A percentile compares a stretch with the other conserved stretches of the same genome.
Conservation (phyloP, 192 early-diverging fungal species). For the Podochytrium sp. region DNA sequence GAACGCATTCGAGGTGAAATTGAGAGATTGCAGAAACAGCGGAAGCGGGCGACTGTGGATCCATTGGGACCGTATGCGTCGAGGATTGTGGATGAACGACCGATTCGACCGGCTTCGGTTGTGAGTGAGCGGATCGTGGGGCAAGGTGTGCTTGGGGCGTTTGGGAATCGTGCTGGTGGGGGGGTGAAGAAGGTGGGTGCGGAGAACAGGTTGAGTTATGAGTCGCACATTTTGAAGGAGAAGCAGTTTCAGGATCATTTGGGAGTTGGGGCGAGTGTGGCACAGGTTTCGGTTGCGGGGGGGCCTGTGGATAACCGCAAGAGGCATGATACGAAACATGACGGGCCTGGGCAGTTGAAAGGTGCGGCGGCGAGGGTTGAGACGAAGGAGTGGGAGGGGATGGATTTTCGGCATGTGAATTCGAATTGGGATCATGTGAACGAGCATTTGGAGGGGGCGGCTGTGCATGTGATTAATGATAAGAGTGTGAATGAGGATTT, state of each 20-base stretch:
- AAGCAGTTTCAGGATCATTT: slow-evolving; percentile 18
- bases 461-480: background rate
- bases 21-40: background rate
- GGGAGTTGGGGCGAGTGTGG: background rate
- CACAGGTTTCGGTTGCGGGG: background rate
- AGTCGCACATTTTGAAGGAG: background rate
- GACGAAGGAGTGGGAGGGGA: background rate
- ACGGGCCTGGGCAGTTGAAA: background rate
- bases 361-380: background rate
- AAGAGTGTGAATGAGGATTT: background rate
- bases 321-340: background rate
- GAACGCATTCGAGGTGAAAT: background rate
- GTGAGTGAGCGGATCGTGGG: background rate
- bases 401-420: background rate
- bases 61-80: no score
- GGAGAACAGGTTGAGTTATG: background rate
- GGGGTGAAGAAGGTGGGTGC: background rate
- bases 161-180: no score
- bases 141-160: slow-evolving; percentile 1
- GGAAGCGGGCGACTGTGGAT: background rate
- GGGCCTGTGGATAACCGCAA: background rate
- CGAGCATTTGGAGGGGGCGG: slow-evolving; percentile 1
- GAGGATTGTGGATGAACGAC: slow-evolving; percentile 4
- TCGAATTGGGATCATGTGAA: background rate
- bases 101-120: background rate